Evolutionary conservation across 345 rosid species (phyloP).

Genomic region (Luvunga scandens): DNA sequence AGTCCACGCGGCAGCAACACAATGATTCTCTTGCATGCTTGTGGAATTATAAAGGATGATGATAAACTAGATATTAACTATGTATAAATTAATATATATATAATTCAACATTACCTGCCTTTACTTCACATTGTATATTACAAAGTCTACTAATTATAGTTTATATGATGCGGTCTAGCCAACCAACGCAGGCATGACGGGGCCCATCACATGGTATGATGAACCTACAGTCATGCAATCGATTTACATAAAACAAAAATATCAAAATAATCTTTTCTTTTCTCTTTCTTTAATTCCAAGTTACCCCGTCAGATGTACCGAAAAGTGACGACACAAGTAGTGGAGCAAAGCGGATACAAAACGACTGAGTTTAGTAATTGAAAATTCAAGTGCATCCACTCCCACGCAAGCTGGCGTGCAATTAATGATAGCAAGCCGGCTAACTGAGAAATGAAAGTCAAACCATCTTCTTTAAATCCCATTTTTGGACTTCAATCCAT

Average conservation of each 20-base stretch:
- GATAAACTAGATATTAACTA: background rate
- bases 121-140: background rate
- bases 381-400: background rate
- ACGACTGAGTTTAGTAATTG: background rate
- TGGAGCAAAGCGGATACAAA: background rate
- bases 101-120: background rate
- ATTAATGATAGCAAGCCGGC: background rate
- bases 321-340: background rate
- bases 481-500: background rate
- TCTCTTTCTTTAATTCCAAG: background rate
- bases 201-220: background rate
- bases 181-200: background rate
- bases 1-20: background rate
- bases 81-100: background rate
- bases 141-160: no score
- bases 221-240: background rate
- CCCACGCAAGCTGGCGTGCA: background rate
- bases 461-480: background rate
- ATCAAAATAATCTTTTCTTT: background rate
- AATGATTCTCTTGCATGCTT: background rate
- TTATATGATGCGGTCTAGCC: background rate
- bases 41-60: slow-evolving; percentile 5
- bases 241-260: background rate
- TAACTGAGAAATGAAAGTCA: background rate
- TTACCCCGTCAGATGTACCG: background rate